These are phyloP conservation scores for Haplosporangium gracile DNA, from an alignment of 192 early-diverging fungal species.

Conservation along the genomic window DNA sequence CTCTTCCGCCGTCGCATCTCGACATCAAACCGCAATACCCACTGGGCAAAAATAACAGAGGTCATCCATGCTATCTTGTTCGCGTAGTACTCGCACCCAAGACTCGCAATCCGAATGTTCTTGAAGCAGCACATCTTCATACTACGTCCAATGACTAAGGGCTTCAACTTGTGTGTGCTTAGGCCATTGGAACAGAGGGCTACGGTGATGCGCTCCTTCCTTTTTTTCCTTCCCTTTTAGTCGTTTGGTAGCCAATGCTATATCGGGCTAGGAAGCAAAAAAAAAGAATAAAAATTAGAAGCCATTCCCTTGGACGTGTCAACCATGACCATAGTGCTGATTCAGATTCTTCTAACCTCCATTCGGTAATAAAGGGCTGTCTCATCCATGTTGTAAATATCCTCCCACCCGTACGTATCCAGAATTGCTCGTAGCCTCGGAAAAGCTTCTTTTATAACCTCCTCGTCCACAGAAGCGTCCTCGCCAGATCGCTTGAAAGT, in stretches of 20 bases:
- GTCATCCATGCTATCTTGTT: conserved; percentile 59
- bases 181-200: neutral
- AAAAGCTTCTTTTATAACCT: no score
- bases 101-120: conserved; percentile 12
- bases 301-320: no score
- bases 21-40: neutral
- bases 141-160: neutral
- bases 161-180: neutral
- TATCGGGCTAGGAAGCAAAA: conserved; percentile 68
- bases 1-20: neutral
- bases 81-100: conserved; percentile 62
- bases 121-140: conserved; percentile 4
- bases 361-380: conserved; percentile 66
- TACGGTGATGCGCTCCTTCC: conserved; percentile 45
- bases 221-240: conserved; percentile 57
- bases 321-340: conserved; percentile 44
- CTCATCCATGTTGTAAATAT: conserved; percentile 69
- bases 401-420: conserved; percentile 65
- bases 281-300: no score
- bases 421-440: neutral
- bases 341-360: no score
- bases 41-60: conserved; percentile 68
- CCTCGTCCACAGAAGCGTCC: no score
- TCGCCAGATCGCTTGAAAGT: no score
- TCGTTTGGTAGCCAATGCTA: conserved; percentile 59